Percentiles rank a stretch among this genome's conserved stretches.
These are phyloP conservation scores for Phytomonas sp. DNA, from an alignment of 208 protist genomes.

Conservation along the genomic window DNA sequence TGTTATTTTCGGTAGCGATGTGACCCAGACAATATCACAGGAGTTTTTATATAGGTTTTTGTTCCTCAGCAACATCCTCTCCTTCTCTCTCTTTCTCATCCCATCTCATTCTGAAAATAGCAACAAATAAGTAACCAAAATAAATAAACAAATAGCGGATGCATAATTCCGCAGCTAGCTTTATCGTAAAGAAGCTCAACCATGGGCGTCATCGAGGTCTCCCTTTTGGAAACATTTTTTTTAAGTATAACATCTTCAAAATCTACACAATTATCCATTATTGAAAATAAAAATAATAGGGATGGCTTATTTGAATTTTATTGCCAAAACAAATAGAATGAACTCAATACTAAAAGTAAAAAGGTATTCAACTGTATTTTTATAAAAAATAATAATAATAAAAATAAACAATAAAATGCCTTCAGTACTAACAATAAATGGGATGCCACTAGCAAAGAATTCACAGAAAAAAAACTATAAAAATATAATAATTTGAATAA, in stretches of 20 bases:
- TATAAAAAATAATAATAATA: constrained; percentile 5
- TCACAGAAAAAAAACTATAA: constrained; percentile 5
- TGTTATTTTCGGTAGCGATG: background rate
- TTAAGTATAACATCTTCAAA: background rate
- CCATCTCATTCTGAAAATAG: background rate
- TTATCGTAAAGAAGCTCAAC: constrained; percentile 5
- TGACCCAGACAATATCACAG: background rate
- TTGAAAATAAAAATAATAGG: constrained; percentile 4
- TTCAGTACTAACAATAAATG: background rate
- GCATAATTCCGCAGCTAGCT: constrained; percentile 5
- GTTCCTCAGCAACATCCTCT: background rate
- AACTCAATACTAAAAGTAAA: background rate
- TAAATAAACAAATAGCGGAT: constrained; percentile 6
- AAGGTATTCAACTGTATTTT: background rate
- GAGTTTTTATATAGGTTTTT: background rate
- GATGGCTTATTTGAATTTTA: background rate
- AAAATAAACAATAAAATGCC: constrained; percentile 1
- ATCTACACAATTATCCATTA: background rate
- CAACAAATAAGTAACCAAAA: background rate
- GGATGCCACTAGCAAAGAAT: background rate
- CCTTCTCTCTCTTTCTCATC: no score
- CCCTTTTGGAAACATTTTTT: background rate
- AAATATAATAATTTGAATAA: constrained; percentile 4
- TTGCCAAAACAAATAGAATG: background rate
- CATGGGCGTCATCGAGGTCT: background rate